Percentiles rank a stretch among this genome's conserved stretches.
Conservation (phyloP, 2,329 filamentous ascomycete species). For the Calonectria multiphialidica region DNA sequence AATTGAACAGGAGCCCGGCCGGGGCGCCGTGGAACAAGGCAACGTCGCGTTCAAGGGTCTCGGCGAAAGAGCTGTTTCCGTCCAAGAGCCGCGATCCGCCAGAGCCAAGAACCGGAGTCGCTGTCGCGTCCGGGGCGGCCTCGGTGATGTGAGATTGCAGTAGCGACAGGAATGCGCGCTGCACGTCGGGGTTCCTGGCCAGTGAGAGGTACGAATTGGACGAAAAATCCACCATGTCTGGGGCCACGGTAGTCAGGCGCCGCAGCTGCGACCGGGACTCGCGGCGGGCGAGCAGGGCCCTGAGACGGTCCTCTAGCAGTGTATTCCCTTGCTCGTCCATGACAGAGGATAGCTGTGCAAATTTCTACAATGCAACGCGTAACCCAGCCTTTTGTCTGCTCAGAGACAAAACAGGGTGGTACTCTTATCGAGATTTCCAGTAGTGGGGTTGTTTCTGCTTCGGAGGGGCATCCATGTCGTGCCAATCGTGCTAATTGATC, state of each 20-base stretch:
- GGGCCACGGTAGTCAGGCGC: conserved; percentile 68
- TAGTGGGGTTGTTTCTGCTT: neutral
- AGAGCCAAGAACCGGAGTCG: conserved; percentile 55
- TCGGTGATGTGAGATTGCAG: conserved; percentile 41
- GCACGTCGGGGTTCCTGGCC: conserved; percentile 61
- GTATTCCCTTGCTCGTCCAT: conserved; percentile 21
- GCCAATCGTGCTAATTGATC: neutral
- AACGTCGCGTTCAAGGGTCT: conserved; percentile 60
- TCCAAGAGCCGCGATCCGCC: conserved; percentile 67
- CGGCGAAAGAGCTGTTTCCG: conserved; percentile 60
- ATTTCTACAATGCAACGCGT: neutral
- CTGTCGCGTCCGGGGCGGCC: conserved; percentile 16
- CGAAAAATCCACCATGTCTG: conserved; percentile 80
- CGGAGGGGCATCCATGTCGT: neutral
- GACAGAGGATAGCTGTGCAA: neutral
- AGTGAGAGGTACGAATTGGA: conserved; percentile 87
- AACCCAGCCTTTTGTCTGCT: neutral
- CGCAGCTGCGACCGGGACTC: conserved; percentile 54
- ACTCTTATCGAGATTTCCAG: neutral
- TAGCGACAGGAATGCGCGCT: conserved; percentile 72
- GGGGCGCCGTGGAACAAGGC: conserved; percentile 60
- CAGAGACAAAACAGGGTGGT: neutral
- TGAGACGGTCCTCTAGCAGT: conserved; percentile 45
- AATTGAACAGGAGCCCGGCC: conserved; percentile 65
- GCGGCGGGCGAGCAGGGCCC: conserved; percentile 44